A percentile compares a stretch with the other conserved stretches of the same genome.
Evolutionary conservation across 2,329 filamentous ascomycete genomes (phyloP).

Genomic region (Aaosphaeria arxii): DNA sequence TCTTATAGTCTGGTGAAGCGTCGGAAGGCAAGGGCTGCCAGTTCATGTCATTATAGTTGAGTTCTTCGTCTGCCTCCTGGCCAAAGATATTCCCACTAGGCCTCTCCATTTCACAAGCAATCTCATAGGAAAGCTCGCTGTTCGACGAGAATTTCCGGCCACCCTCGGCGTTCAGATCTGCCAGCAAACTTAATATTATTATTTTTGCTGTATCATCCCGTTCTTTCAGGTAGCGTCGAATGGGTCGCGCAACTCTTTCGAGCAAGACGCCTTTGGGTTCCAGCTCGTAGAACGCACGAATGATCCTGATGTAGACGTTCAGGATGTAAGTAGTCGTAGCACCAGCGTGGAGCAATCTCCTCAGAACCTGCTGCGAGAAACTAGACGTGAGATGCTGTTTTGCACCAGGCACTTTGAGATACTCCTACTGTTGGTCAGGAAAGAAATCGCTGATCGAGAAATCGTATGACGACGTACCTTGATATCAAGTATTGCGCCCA

Average conservation of each 20-base stretch:
- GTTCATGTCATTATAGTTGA: slow-evolving; percentile 88
- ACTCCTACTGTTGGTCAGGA: slow-evolving; percentile 47
- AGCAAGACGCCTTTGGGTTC: slow-evolving; percentile 76
- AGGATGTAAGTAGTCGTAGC: slow-evolving; percentile 74
- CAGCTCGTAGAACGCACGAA: slow-evolving; percentile 70
- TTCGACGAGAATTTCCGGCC: slow-evolving; percentile 50
- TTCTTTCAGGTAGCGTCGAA: slow-evolving; percentile 73
- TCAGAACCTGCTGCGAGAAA: slow-evolving; percentile 65
- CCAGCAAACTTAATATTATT: slow-evolving; percentile 70
- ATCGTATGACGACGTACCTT: slow-evolving; percentile 32
- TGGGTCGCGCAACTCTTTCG: slow-evolving; percentile 68
- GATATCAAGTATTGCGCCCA: slow-evolving; percentile 71
- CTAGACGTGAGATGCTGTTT: slow-evolving; percentile 67
- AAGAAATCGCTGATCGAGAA: background rate
- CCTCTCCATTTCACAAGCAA: slow-evolving; percentile 65
- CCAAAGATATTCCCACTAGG: slow-evolving; percentile 53
- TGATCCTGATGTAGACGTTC: slow-evolving; percentile 75
- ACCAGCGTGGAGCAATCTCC: slow-evolving; percentile 69
- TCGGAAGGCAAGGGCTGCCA: slow-evolving; percentile 94
- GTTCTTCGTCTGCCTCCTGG: slow-evolving; percentile 54
- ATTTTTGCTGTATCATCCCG: slow-evolving; percentile 75
- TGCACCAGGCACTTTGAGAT: slow-evolving; percentile 65
- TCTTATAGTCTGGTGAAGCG: slow-evolving; percentile 84
- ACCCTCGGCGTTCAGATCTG: slow-evolving; percentile 53
- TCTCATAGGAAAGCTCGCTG: slow-evolving; percentile 64